Evolutionary conservation across 768 basidiomycete genomes (phyloP), one percentile per base, ranked within the genome.

Genomic region (Porphyrellus cyaneotinctus): DNA sequence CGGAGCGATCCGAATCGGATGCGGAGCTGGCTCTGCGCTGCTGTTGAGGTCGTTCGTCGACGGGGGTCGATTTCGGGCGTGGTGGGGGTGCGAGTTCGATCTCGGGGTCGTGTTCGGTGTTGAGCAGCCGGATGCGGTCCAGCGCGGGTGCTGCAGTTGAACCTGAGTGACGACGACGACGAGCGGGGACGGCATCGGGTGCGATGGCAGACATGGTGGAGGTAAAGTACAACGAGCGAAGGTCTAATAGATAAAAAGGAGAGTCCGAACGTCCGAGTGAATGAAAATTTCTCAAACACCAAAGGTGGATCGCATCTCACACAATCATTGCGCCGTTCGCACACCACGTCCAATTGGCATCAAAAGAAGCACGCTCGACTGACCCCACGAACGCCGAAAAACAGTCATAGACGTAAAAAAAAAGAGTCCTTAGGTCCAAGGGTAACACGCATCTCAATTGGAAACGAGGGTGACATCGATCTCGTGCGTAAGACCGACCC

Each of bases 11-110:
- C 70, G 64, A 63, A 52, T 48, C 63, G 60, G 66, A 69, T 61
- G 59, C 68, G 58, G 59, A 71, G 68, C 70, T 74, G 41, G 77
- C 74, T 33, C 79, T 73, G 41, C 76, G 72, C 39, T 74, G 75
- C 44, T 71, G 77, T 6, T 72, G 72, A 2, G 78, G 78, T 4
- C 84, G 77, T 59, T 87, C 84, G 26, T 83, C 73, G 10, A 73
- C 76, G 2, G 87, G 87, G 0, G 87, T 85, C 14, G 85, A 87
- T 65, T 89, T 87, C 18, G 87, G 87, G 18, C 87, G 78, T 4
- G 84, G 85, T 8, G 83, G 83, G 7, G 83, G 80, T 1, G 72
- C 61, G 22, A 79, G 59, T 8, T 57, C 53, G 41, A 52, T 22
- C 36, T 69, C 64, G n/a, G 50, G 56, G 30, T 54, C 48, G 53